Evolutionary conservation across 2,329 filamentous ascomycete species (phyloP).

Genomic region (Fusarium sp.): DNA sequence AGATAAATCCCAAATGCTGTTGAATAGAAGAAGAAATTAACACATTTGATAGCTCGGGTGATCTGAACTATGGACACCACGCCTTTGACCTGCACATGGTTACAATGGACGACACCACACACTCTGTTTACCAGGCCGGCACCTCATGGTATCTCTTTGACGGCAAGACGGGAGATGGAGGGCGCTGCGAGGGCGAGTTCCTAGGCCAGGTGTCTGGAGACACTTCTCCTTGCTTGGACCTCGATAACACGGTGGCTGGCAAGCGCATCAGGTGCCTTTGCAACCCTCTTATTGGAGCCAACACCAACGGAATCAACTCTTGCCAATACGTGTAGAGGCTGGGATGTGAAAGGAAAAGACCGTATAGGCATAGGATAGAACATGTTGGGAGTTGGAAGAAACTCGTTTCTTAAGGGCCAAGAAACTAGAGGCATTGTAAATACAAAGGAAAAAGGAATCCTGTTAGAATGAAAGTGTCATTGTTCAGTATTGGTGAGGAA

Average conservation of each 20-base stretch:
- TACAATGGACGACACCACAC: slow-evolving; percentile 24
- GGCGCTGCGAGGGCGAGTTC: slow-evolving; percentile 10
- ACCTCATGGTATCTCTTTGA: slow-evolving; percentile 13
- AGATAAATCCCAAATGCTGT: neutral
- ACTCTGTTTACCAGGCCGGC: slow-evolving; percentile 23
- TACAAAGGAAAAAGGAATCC: no score
- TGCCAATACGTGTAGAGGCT: slow-evolving; percentile 14
- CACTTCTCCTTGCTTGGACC: slow-evolving; percentile 15
- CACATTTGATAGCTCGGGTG: neutral
- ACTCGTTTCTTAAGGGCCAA: no score
- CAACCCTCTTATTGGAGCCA: slow-evolving; percentile 17
- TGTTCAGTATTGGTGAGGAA: no score
- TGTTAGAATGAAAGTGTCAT: no score
- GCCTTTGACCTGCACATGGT: slow-evolving; percentile 22
- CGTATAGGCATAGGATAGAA: no score
- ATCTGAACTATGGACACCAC: slow-evolving; percentile 25
- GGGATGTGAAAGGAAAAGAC: no score
- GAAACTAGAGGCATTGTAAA: no score
- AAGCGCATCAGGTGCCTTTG: slow-evolving; percentile 23
- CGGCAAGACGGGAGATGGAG: slow-evolving; percentile 14
- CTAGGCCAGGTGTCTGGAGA: slow-evolving; percentile 14
- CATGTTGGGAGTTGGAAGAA: no score
- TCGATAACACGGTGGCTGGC: slow-evolving; percentile 16
- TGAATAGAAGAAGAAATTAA: neutral
- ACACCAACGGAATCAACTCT: slow-evolving; percentile 11